Percentiles rank a stretch among this genome's conserved stretches.
phyloP scores from a whole-genome alignment of 1,284 basidiomycete genomes.

The Irpex lacteus region DNA sequence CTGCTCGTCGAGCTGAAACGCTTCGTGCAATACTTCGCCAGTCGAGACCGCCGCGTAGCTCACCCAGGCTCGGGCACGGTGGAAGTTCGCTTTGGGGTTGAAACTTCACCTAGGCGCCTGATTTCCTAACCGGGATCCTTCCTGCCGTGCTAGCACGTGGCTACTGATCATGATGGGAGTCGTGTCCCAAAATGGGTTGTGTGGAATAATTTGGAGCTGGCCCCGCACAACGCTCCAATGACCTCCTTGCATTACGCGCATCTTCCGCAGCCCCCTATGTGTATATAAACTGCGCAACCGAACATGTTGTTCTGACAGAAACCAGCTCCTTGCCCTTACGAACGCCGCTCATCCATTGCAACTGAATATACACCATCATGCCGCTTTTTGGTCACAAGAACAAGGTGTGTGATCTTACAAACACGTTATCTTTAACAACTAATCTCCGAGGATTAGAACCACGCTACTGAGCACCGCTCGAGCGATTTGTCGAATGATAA shows the following conservation, averaged over 20 bases:
- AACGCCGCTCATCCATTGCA: background rate
- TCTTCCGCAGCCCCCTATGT: background rate
- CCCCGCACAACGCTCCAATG: background rate
- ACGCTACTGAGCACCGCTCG: background rate
- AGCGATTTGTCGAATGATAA: background rate
- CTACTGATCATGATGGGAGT: background rate
- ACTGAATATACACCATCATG: constrained; percentile 8
- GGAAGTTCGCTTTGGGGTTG: background rate
- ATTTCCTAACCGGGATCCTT: background rate
- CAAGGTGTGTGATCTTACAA: constrained; percentile 7
- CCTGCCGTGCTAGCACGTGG: constrained; percentile 4
- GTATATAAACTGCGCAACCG: constrained; percentile 3
- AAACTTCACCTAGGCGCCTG: background rate
- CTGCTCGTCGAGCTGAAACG: background rate
- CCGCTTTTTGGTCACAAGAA: constrained; percentile 19
- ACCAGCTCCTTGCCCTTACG: background rate
- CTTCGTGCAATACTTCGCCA: background rate
- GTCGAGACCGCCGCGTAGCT: background rate
- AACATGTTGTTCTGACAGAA: background rate
- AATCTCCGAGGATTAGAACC: background rate
- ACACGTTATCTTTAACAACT: background rate
- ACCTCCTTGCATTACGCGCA: background rate
- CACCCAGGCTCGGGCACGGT: background rate
- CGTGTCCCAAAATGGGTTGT: background rate
- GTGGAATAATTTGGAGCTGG: constrained; percentile 5